Base-by-base conservation (phyloP, 768 basidiomycete species). In the Amyloporia xantha region DNA sequence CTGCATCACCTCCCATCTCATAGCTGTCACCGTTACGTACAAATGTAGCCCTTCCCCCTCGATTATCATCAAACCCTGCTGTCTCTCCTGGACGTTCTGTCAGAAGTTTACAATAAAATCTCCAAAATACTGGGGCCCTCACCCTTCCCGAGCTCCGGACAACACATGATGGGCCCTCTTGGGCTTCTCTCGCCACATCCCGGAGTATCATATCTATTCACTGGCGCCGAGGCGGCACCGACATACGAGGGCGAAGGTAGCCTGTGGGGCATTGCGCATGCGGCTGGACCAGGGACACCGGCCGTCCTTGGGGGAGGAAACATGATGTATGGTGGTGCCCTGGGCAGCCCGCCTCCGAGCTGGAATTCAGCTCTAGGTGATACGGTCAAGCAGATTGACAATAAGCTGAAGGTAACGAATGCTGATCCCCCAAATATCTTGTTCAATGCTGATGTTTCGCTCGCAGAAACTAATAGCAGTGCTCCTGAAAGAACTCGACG, bases 51-150 rank as follows among this genome's bases (percentile, higher is more conserved):
- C n/a, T 94, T 93, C 66, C 71, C 84, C 2, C 65, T 94, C 47
- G 91, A 94, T 65, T 94, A 95, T 62, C 84, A 89, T 55, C 86
- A 94, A 67, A 88, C 87, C 9, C 78, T 93, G 28, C 78, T 91
- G 46, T 90, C 91, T 27, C 80, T 92, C 23, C 81, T 92, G 46
- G 92, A 94, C 61, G 86, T 94, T 41, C 76, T 94, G 35, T 87
- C 88, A 15, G 90, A 92, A 60, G 81, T 90, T 25, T 95, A 94
- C 71, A 82, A 87, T 66, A 91, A 90, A 66, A 85, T 95, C 35
- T 78, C 78, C 7, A 82, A 82, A 59, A 78, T 91, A 44, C 81
- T 95, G 20, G 90, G 90, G 0, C 85, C 90, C 3, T 89, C 88
- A 0, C 82, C 84, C 0, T 84, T 90, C 59, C 73, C 83, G 5